phyloP scores from a whole-genome alignment of 768 basidiomycete genomes.

The Trametes cinnabarina region DNA sequence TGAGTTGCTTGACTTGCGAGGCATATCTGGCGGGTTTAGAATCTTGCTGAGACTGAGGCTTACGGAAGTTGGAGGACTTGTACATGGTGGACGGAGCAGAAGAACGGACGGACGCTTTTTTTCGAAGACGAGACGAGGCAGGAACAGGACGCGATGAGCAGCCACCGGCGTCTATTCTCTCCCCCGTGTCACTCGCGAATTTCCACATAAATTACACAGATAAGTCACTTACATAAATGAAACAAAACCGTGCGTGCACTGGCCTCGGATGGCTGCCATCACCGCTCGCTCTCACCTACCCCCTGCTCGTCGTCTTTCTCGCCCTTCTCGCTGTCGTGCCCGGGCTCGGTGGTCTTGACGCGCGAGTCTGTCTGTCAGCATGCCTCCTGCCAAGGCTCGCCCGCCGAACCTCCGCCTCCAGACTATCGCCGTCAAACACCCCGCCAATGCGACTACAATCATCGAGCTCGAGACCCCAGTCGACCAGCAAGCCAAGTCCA shows the following conservation, averaged over 20 bases:
- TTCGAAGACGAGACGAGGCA: constrained; percentile 17
- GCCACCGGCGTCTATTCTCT: constrained; percentile 9
- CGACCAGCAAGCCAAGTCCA: constrained; percentile 28
- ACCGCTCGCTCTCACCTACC: no score
- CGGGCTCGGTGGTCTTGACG: constrained; percentile 2
- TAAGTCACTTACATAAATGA: neutral
- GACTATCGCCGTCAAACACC: constrained; percentile 22
- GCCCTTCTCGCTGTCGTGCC: constrained; percentile 9
- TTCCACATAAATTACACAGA: neutral
- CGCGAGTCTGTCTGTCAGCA: constrained; percentile 5
- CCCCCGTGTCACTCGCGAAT: neutral
- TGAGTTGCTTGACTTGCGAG: constrained; percentile 55
- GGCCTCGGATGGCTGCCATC: no score
- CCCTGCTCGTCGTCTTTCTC: constrained; percentile 1
- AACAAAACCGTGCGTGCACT: no score
- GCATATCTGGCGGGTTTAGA: constrained; percentile 43
- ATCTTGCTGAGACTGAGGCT: constrained; percentile 25
- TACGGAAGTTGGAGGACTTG: constrained; percentile 33
- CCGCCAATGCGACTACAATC: constrained; percentile 28
- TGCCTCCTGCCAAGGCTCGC: constrained; percentile 40
- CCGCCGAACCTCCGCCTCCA: constrained; percentile 52
- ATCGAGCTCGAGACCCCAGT: constrained; percentile 36
- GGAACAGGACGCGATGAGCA: constrained; percentile 16
- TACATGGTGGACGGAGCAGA: constrained; percentile 27
- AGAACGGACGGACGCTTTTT: constrained; percentile 21